Conservation (phyloP, 2,329 filamentous ascomycete genomes). For the Cryoendolithus antarcticus region DNA sequence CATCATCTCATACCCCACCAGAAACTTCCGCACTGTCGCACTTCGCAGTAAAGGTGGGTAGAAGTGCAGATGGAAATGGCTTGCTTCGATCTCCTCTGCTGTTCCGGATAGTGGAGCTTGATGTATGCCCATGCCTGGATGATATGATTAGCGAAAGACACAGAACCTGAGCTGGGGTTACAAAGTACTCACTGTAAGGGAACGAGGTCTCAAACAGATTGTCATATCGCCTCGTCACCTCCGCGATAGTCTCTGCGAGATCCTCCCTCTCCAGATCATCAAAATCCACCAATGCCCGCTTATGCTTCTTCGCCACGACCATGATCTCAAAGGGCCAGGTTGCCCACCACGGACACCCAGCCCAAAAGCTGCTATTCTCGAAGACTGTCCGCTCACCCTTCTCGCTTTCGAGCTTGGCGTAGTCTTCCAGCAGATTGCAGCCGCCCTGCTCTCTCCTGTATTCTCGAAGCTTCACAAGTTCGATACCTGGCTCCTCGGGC, state of each 20-base stretch:
- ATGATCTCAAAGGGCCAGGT: slow-evolving; percentile 95
- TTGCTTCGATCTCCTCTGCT: slow-evolving; percentile 70
- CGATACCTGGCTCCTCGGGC: slow-evolving; percentile 76
- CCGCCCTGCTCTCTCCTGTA: slow-evolving; percentile 64
- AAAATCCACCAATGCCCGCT: slow-evolving; percentile 74
- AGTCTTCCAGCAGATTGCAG: slow-evolving; percentile 71
- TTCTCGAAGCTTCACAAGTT: slow-evolving; percentile 64
- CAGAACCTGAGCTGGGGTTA: too few species aligned
- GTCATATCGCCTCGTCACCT: slow-evolving; percentile 84
- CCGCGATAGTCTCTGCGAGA: slow-evolving; percentile 73
- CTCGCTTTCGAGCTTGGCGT: slow-evolving; percentile 66
- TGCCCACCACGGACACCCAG: slow-evolving; percentile 95
- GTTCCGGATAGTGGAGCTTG: slow-evolving; percentile 80
- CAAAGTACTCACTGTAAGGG: slow-evolving; percentile 59
- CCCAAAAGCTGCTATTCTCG: slow-evolving; percentile 72
- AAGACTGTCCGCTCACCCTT: slow-evolving; percentile 81
- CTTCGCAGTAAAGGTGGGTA: slow-evolving; percentile 88
- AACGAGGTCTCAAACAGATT: slow-evolving; percentile 96
- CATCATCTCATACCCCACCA: slow-evolving; percentile 94
- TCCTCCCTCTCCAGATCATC: slow-evolving; percentile 54
- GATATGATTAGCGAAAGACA: slow-evolving; percentile 10
- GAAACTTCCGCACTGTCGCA: slow-evolving; percentile 87
- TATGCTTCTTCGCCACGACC: slow-evolving; percentile 72
- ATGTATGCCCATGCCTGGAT: slow-evolving; percentile 73
- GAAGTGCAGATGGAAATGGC: slow-evolving; percentile 94